Conservation (phyloP, 352 stramenopile species). For the Phytophthora fragariae region DNA sequence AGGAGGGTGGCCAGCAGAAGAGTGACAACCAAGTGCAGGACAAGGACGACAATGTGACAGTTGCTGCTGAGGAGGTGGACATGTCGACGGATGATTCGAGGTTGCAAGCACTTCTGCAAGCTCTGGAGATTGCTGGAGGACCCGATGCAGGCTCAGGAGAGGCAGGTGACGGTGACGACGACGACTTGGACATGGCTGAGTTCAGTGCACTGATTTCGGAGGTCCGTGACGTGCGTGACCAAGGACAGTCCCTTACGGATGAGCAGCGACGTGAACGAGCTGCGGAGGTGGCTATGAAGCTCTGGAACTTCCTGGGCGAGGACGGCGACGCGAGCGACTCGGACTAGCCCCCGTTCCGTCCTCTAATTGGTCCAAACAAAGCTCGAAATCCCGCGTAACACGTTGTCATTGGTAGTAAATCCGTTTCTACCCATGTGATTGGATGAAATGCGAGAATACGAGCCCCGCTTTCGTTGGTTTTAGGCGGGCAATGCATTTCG, state of each 20-base stretch:
- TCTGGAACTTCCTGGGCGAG: conserved; percentile 71
- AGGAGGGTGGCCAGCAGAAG: conserved; percentile 8
- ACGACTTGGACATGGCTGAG: conserved; percentile 62
- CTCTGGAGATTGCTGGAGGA: conserved; percentile 47
- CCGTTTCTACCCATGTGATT: conserved; percentile 8
- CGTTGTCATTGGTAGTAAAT: conserved; percentile 34
- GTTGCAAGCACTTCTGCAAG: conserved; percentile 56
- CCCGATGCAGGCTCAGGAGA: conserved; percentile 6
- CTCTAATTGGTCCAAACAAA: conserved; percentile 43
- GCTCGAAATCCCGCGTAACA: conserved; percentile 1
- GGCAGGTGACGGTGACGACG: conserved; percentile 12
- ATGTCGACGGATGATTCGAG: conserved; percentile 41
- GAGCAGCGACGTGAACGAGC: conserved; percentile 73
- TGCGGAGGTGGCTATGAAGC: conserved; percentile 79
- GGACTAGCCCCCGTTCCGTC: conserved; percentile 15
- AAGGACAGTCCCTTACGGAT: conserved; percentile 58
- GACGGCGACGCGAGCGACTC: conserved; percentile 35
- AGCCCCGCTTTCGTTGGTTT: conserved; percentile 26
- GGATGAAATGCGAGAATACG: conserved; percentile 32
- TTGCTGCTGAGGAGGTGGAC: conserved; percentile 3
- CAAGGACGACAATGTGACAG: conserved; percentile 17
- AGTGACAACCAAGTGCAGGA: conserved; percentile 12
- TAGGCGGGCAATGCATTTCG: conserved; percentile 25
- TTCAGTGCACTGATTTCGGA: conserved; percentile 74
- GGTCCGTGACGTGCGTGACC: conserved; percentile 69